Evolutionary conservation across 2,329 filamentous ascomycete species (phyloP), one percentile per base, ranked within the genome.

Genomic region (Ampelomyces quisqualis): DNA sequence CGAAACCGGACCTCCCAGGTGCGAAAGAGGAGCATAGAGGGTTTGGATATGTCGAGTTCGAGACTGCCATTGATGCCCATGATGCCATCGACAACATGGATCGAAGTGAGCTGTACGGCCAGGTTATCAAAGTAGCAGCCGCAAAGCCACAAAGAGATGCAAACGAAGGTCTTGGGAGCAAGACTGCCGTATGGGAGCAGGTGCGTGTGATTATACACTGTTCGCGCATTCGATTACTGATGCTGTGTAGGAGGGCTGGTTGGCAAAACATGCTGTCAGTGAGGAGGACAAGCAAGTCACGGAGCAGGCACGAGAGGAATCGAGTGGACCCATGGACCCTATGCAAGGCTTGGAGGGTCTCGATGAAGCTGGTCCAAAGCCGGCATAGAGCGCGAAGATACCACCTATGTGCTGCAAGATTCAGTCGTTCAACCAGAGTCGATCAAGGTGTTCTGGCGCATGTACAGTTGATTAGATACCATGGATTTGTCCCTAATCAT

Each of bases 81-180:
- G 91, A 97, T 70, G 93, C 93, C 35, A 95, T 98, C 67, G 90
- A 97, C 76, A 98, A 98, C 66, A 97, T 98, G 91, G 89, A 98
- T 65, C 90, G 95, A 67, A 86, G 90, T 46, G 91, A 97, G 72
- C 80, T 98, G 31, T 97, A 91, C 65, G 94, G 93, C 8, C 82
- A 88, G 45, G 85, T 93, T 10, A 85, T 98, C 67, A 95, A 90
- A 68, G 91, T 97, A 36, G 90, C 89, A 30, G 80, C 86, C 40
- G 94, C 94, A 29, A 98, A 95, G 70, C 82, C 88, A 21, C 89
- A 93, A 49, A 96, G 95, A 75, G 88, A 88, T 57, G 80, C 82
- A 34, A 87, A 87, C 38, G 89, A 95, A 66, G 90, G 90, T 1
- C 69, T 98, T 30, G 90, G 91, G 17, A 95, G 89, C 73, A 94